Evolutionary conservation across 2,329 filamentous ascomycete species (phyloP).

Genomic region (Arthrobotrys pseudoclavata): DNA sequence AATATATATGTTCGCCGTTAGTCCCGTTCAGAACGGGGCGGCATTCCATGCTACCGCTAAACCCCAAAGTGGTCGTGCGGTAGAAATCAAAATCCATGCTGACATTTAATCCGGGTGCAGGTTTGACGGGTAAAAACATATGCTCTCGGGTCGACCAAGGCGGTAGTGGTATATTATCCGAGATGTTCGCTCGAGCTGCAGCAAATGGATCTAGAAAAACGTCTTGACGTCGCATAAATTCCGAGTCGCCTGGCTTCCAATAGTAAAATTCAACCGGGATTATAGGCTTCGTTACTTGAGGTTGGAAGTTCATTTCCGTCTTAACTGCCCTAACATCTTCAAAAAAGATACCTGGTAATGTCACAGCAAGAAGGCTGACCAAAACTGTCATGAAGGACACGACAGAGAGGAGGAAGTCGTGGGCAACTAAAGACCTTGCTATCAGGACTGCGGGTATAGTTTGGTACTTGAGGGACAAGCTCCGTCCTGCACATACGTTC

Average conservation of each 20-base stretch:
- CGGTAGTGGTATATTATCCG: slow-evolving; percentile 8
- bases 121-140: slow-evolving; percentile 17
- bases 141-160: slow-evolving; percentile 9
- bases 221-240: background rate
- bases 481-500: slow-evolving; percentile 14
- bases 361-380: slow-evolving; percentile 27
- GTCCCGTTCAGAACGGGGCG: slow-evolving; percentile 2
- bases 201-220: slow-evolving; percentile 21
- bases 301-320: background rate
- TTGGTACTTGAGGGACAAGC: slow-evolving; percentile 35
- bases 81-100: slow-evolving; percentile 2
- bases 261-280: slow-evolving; percentile 11
- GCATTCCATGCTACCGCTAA: slow-evolving; percentile 25
- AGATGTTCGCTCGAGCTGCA: slow-evolving; percentile 25
- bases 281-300: slow-evolving; percentile 1
- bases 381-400: slow-evolving; percentile 31
- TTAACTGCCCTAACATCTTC: slow-evolving; percentile 5
- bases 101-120: background rate
- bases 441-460: slow-evolving; percentile 13
- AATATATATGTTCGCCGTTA: slow-evolving; percentile 12
- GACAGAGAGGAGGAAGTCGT: slow-evolving; percentile 30
- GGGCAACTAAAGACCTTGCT: slow-evolving; percentile 2
- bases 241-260: background rate
- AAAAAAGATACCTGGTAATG: slow-evolving; percentile 37
- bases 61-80: background rate